A percentile compares a stretch with the other conserved stretches of the same genome.
Conservation (phyloP, 768 basidiomycete species). For the Boletus huronensis region DNA sequence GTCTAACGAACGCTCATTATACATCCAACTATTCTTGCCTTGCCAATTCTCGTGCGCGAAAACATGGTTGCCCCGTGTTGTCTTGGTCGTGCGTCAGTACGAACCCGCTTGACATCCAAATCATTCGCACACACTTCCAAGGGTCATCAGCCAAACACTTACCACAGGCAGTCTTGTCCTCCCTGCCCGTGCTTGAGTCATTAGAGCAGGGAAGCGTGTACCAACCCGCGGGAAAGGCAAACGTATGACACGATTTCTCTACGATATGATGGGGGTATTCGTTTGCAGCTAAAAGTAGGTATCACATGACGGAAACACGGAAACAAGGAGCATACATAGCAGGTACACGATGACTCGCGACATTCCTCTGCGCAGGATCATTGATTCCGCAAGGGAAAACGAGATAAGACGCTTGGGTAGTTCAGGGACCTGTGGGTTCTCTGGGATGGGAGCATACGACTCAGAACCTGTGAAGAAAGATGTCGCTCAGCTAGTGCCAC, state of each 20-base stretch:
- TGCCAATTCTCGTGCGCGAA: conserved; percentile 95
- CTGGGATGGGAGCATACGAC: conserved; percentile 8
- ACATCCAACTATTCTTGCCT: conserved; percentile 58
- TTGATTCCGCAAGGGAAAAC: conserved; percentile 83
- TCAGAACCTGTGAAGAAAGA: conserved; percentile 3
- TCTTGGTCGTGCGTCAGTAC: conserved; percentile 64
- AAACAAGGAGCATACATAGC: conserved; percentile 6
- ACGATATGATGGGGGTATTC: conserved; percentile 21
- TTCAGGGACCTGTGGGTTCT: conserved; percentile 10
- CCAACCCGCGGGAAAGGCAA: conserved; percentile 91
- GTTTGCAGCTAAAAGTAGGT: neutral
- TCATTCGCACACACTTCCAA: neutral
- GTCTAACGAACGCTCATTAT: conserved; percentile 78
- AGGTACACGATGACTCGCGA: conserved; percentile 5
- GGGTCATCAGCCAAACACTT: neutral
- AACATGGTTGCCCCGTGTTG: conserved; percentile 88
- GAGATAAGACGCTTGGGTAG: conserved; percentile 50
- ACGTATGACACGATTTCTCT: conserved; percentile 55
- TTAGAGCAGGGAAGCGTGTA: conserved; percentile 72
- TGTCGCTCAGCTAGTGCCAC: neutral
- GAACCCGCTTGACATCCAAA: conserved; percentile 21
- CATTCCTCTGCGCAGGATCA: conserved; percentile 52
- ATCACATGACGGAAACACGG: neutral
- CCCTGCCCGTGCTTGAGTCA: conserved; percentile 49
- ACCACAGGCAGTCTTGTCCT: conserved; percentile 6